Evolutionary conservation across 371 early-diverging fungal genomes (phyloP).

Genomic region (Mucor indicus): DNA sequence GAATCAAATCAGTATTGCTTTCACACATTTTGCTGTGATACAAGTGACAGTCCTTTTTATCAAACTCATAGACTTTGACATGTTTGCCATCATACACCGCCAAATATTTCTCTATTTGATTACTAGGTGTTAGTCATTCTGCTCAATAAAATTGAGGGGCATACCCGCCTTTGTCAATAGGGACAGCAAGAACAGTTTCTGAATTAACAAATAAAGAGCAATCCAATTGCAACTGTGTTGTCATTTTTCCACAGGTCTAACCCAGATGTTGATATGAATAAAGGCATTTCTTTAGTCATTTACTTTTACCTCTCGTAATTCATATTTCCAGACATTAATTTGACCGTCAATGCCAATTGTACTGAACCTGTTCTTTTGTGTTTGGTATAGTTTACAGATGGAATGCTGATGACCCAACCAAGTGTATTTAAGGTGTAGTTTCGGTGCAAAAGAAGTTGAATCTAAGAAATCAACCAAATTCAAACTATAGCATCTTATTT

Average conservation of each 20-base stretch:
- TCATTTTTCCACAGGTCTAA: slow-evolving; percentile 27
- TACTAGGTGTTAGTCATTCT: too few species aligned
- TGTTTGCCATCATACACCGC: slow-evolving; percentile 38
- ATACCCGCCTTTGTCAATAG: slow-evolving; percentile 30
- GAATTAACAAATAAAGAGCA: slow-evolving; percentile 22
- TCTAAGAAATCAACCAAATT: slow-evolving; percentile 79
- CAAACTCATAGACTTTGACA: slow-evolving; percentile 25
- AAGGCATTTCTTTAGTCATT: not conserved
- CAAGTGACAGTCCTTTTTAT: slow-evolving; percentile 24
- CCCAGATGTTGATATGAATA: not conserved
- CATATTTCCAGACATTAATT: slow-evolving; percentile 59
- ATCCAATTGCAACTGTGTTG: slow-evolving; percentile 31
- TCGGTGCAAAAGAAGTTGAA: slow-evolving; percentile 54
- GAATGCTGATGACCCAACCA: slow-evolving; percentile 69
- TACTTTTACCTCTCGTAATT: slow-evolving; percentile 29
- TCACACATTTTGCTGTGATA: slow-evolving; percentile 22
- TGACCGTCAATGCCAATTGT: slow-evolving; percentile 54
- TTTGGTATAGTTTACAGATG: slow-evolving; percentile 38
- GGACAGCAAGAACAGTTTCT: slow-evolving; percentile 18
- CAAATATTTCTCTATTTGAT: slow-evolving; percentile 32
- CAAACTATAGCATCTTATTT: slow-evolving; percentile 64
- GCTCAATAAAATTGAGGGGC: too few species aligned
- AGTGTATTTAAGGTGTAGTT: slow-evolving; percentile 57
- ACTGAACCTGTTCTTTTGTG: slow-evolving; percentile 43
- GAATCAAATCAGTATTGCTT: not conserved